A percentile compares a stretch with the other conserved stretches of the same genome.
Conservation (phyloP, 1,139 yeast species). For the Taphrina flavorubra region DNA sequence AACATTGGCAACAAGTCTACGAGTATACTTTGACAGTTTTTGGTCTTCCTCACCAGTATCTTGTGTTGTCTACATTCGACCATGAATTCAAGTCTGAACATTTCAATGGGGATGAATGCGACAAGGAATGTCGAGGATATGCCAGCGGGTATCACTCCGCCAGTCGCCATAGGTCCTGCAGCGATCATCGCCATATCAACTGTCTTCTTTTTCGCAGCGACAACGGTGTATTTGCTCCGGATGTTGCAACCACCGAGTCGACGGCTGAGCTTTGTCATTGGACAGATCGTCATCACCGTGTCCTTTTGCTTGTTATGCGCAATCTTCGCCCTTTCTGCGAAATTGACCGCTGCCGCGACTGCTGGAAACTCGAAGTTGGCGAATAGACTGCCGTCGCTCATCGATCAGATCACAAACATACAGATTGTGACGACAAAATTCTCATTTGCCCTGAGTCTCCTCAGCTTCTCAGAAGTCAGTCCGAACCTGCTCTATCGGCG, state of each 20-base stretch:
- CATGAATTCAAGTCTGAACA: background rate
- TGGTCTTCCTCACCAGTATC: too few species aligned
- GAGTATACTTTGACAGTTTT: too few species aligned
- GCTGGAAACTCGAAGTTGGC: background rate
- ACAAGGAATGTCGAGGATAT: background rate
- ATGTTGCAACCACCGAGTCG: constrained; percentile 6
- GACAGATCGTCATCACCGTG: constrained; percentile 5
- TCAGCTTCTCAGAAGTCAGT: constrained; percentile 10
- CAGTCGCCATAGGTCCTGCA: background rate
- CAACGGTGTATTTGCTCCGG: background rate
- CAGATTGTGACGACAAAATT: constrained; percentile 5
- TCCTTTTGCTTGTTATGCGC: background rate
- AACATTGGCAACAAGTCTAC: too few species aligned
- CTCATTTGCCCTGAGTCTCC: constrained; percentile 4
- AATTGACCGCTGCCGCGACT: background rate
- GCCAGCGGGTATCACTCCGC: background rate
- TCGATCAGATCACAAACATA: constrained; percentile 4
- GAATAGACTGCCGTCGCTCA: constrained; percentile 4
- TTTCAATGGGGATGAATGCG: background rate
- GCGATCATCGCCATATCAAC: background rate
- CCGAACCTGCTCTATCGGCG: background rate
- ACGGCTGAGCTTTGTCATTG: background rate
- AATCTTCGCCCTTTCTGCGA: background rate
- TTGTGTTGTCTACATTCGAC: background rate
- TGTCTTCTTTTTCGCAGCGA: constrained; percentile 1